Evolutionary conservation across 2,329 filamentous ascomycete genomes (phyloP), one percentile per base, ranked within the genome.

Genomic region (Stagonosporopsis chrysanthemi): DNA sequence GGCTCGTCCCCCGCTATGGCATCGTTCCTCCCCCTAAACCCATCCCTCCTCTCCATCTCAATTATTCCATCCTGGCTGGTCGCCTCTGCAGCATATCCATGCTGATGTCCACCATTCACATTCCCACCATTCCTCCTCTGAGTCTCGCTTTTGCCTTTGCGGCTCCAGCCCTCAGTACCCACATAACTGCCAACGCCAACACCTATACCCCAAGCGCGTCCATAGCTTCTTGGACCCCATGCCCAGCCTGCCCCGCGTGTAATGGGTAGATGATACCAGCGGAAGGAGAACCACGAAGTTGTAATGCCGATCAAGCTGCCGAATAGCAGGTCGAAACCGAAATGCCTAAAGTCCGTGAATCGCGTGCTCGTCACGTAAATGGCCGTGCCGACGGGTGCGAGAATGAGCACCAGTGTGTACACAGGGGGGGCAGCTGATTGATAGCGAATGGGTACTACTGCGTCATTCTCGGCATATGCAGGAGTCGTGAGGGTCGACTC

Each of bases 251-350:
- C 90, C 6, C 92, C 92, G n/a, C 84, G 83, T 19, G 80, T 81
- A 61, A 96, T 87, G 0, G 92, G 91, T 9, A 95, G 79, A 72
- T 97, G 92, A 72, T 97, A 97, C 79, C 89, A 91, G 23, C 90
- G 83, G 80, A 97, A 97, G 3, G 88, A 85, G 65, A 94, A 87
- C 73, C 88, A 88, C 19, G 90, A 85, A 35, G 85, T 85, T 41
- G 87, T 77, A 14, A 88, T 83, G 8, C 94, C 94, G 60, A 97
- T 89, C 12, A 90, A 64, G 52, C 88, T 90, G n/a, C 94, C 94
- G 61, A 90, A 91, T 2, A 97, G 78, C 63, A 97, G 90, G 64
- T 98, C 94, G 73, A 97, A 94, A n/a, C 89, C 92, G 73, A 94
- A 90, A 75, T 98, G 94, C 36, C 91, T 87, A 79, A 89, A 96